Base-by-base conservation (phyloP, 1,284 basidiomycete species). In the Wolfiporia cocos region DNA sequence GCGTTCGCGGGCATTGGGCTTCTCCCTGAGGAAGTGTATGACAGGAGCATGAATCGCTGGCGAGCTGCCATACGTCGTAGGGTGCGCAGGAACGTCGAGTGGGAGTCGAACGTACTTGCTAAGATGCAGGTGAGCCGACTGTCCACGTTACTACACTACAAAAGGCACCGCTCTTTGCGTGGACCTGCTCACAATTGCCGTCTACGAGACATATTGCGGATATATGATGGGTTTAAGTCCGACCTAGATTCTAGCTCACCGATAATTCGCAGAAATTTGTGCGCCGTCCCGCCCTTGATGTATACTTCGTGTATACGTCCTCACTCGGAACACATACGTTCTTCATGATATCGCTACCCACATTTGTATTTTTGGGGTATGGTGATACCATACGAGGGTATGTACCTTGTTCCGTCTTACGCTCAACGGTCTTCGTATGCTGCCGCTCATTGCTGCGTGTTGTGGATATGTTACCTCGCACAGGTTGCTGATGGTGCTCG, bases 261-360 rank as follows among this genome's bases (percentile, higher is more conserved):
- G n/a, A n/a, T n/a, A n/a, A n/a, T 21, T 10, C n/a, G 15, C 43
- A 88, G 85, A 58, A 69, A 12, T 59, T 57, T 9, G 70, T 87
- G 23, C 76, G 90, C 21, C 76, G 72, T 1, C 78, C 85, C 1
- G 81, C 74, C 66, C 66, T 92, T 17, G 94, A 99, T 63, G 69
- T 68, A 1, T 97, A 90, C 59, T 97, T 99, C 59, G 82, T 95
- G 45, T 91, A 94, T 60, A 87, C 90, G 0, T 92, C 91, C 1
- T 74, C 90, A 0, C 74, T 96, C 35, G 91, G 91, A 0, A 91
- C 92, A 0, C 94, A 97, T 58, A 94, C 90, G 0, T 97, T 95
- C 69, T 98, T 98, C 71, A 89, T 95, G 78, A 80, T 84, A 20
- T 78, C 89, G 51, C 67, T 98, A 1, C 94, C 95, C 0, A 70